These are phyloP conservation scores for Mrakia hoshinonis DNA, from an alignment of 768 basidiomycete species.

Conservation along the genomic window DNA sequence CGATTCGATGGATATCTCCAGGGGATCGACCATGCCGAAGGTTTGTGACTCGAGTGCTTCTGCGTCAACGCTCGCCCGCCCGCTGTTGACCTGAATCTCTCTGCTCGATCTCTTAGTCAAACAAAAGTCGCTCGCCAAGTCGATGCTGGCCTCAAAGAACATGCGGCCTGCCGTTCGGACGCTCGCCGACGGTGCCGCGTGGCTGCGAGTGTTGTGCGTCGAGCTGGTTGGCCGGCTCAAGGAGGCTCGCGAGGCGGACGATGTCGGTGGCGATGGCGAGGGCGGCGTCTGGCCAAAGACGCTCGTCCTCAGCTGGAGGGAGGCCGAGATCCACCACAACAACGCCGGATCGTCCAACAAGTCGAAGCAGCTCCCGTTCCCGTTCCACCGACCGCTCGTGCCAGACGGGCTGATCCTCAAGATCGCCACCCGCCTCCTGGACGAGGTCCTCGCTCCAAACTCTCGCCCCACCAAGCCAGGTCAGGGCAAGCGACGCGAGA, in stretches of 20 bases:
- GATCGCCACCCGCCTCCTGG: slow-evolving; percentile 74
- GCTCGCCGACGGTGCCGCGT: slow-evolving; percentile 67
- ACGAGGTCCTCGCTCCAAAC: slow-evolving; percentile 60
- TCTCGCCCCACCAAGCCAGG: slow-evolving; percentile 33
- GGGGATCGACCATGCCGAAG: slow-evolving; percentile 83
- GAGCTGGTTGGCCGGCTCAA: slow-evolving; percentile 77
- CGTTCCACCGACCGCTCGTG: slow-evolving; percentile 63
- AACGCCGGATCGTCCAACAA: slow-evolving; percentile 35
- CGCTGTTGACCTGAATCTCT: background rate
- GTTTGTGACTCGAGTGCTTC: slow-evolving; percentile 42
- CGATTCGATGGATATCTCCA: slow-evolving; percentile 17
- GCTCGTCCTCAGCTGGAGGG: slow-evolving; percentile 65
- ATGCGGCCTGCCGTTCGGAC: slow-evolving; percentile 68
- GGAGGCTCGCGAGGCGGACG: slow-evolving; percentile 62
- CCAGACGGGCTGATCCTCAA: slow-evolving; percentile 62
- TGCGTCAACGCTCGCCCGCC: background rate
- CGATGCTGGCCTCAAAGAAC: slow-evolving; percentile 96
- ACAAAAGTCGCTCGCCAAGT: slow-evolving; percentile 71
- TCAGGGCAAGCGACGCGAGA: slow-evolving; percentile 36
- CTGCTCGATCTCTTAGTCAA: slow-evolving; percentile 52
- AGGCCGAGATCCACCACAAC: slow-evolving; percentile 36
- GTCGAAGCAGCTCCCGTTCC: slow-evolving; percentile 81
- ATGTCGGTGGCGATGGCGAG: background rate
- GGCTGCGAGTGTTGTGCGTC: slow-evolving; percentile 84
- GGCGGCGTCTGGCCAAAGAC: slow-evolving; percentile 74